Conservation (phyloP, 164 flowering plant genomes). For the Pachysandra terminalis region DNA sequence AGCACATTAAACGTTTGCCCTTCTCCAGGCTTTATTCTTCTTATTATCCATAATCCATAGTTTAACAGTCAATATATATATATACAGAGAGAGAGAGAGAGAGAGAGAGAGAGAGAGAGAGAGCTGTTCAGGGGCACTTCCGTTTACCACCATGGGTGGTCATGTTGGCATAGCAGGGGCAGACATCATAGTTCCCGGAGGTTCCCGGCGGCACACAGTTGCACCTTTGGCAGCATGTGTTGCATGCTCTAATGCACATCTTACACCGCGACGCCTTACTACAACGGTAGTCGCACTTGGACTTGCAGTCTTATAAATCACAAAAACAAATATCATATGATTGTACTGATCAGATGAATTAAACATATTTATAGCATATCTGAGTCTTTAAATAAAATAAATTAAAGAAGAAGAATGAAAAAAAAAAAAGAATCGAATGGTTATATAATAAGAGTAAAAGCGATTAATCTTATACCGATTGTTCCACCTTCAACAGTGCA, state of each 20-base stretch:
- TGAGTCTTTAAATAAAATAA: too few relatives aligned
- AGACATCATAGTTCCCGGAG: conserved; percentile 35
- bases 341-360: neutral
- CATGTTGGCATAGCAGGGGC: conserved; percentile 61
- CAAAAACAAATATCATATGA: neutral
- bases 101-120: too few relatives aligned
- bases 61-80: too few relatives aligned
- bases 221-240: conserved; percentile 57
- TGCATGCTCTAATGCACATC: conserved; percentile 58
- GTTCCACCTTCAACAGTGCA: conserved; percentile 4
- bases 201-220: conserved; percentile 71
- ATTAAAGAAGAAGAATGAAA: too few relatives aligned
- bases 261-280: conserved; percentile 50
- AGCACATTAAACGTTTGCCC: too few relatives aligned
- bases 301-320: conserved; percentile 37
- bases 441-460: too few relatives aligned
- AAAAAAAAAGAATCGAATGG: too few relatives aligned
- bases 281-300: conserved; percentile 41
- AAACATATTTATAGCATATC: too few relatives aligned
- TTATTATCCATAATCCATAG: too few relatives aligned
- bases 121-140: conserved; percentile 42
- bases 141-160: conserved; percentile 42
- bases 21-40: too few relatives aligned
- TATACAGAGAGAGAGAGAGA: too few relatives aligned
- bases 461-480: conserved; percentile 12